phyloP scores from a whole-genome alignment of 148 eudicot genomes.

The Rhododendron ferrugineum region DNA sequence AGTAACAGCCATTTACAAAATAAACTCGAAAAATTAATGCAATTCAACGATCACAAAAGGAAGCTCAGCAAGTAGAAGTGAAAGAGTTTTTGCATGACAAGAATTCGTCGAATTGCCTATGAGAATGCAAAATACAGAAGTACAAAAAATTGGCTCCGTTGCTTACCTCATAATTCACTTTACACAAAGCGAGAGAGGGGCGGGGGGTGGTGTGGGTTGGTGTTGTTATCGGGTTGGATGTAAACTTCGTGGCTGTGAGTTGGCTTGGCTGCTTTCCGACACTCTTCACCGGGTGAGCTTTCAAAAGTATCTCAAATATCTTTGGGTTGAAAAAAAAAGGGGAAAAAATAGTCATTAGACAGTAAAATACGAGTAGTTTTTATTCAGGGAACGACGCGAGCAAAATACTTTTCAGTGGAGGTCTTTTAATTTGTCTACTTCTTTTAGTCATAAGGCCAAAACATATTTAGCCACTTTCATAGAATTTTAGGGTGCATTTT shows the following conservation, averaged over 20 bases:
- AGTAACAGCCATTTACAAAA: constrained; percentile 26
- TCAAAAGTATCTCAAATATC: neutral
- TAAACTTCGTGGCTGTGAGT: neutral
- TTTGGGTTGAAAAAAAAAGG: too few relatives aligned
- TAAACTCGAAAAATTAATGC: neutral
- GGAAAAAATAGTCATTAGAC: too few relatives aligned
- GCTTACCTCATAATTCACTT: neutral
- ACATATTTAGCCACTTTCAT: too few relatives aligned
- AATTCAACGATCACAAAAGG: constrained; percentile 5
- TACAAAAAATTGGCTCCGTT: neutral
- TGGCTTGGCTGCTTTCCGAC: neutral
- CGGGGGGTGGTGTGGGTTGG: too few relatives aligned
- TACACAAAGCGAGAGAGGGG: neutral
- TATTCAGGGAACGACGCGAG: too few relatives aligned
- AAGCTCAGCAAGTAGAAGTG: neutral
- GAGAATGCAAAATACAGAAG: neutral
- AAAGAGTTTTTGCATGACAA: neutral
- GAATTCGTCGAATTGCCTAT: neutral
- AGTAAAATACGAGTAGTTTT: too few relatives aligned
- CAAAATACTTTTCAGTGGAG: too few relatives aligned
- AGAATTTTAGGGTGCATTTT: too few relatives aligned
- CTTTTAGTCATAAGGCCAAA: too few relatives aligned
- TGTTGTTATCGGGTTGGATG: neutral
- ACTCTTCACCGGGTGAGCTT: neutral
- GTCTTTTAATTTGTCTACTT: too few relatives aligned